A percentile compares a stretch with the other conserved stretches of the same genome.
Evolutionary conservation across 2,329 filamentous ascomycete genomes (phyloP).

Genomic region (Lizonia empirigonia): DNA sequence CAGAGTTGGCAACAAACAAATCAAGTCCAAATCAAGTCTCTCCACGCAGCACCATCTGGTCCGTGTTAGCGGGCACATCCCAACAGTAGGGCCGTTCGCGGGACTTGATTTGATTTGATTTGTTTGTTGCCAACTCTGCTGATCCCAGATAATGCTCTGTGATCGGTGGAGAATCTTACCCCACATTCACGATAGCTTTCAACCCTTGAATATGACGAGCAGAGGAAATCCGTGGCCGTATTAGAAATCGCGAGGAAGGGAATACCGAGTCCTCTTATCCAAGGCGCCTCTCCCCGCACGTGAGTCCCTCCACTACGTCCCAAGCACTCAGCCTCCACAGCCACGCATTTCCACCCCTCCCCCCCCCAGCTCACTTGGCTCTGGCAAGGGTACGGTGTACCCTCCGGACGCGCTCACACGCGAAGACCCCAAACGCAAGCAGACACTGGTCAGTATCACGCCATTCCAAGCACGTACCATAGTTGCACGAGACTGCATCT

Average conservation of each 20-base stretch:
- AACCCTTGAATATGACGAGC: not conserved
- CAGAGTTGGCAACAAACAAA: too few species aligned
- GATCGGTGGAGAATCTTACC: not conserved
- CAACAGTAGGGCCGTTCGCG: too few species aligned
- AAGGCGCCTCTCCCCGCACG: slow-evolving; percentile 9
- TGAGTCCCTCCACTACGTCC: slow-evolving; percentile 3
- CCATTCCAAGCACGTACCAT: slow-evolving; percentile 16
- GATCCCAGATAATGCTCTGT: slow-evolving; percentile 6
- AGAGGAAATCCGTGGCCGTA: slow-evolving; percentile 5
- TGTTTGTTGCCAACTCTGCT: too few species aligned
- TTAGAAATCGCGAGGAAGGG: not conserved
- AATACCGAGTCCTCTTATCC: slow-evolving; percentile 10
- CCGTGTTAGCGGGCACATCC: too few species aligned
- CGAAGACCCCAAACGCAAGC: slow-evolving; percentile 1
- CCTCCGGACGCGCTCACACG: slow-evolving; percentile 1
- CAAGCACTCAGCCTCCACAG: slow-evolving; percentile 18
- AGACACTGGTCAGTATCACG: slow-evolving; percentile 16
- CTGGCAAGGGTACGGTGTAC: slow-evolving; percentile 1
- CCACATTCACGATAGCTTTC: not conserved
- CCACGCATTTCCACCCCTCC: slow-evolving; percentile 8
- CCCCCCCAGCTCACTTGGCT: slow-evolving; percentile 12
- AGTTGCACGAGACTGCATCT: slow-evolving; percentile 9
- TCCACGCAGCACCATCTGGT: too few species aligned
- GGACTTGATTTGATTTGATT: too few species aligned
- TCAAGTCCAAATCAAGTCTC: too few species aligned